phyloP scores from a whole-genome alignment of 2,329 filamentous ascomycete species.

The Microcyclosporella mali region DNA sequence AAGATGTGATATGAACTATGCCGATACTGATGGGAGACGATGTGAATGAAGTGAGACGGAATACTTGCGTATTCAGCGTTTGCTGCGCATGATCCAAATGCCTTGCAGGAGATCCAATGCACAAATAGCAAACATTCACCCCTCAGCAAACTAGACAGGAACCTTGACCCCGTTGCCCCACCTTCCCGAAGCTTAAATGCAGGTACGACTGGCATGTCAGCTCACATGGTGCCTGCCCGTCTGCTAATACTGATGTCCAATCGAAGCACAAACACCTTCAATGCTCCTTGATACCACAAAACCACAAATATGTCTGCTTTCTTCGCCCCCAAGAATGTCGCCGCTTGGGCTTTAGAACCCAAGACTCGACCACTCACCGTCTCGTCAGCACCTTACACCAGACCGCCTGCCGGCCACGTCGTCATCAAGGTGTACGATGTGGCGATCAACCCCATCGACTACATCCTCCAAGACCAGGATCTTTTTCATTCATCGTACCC shows the following conservation, averaged over 20 bases:
- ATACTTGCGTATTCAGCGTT: too few relatives aligned
- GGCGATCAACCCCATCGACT: constrained; percentile 41
- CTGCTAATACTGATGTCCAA: too few relatives aligned
- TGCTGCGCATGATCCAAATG: too few relatives aligned
- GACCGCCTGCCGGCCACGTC: constrained; percentile 34
- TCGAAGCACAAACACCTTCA: too few relatives aligned
- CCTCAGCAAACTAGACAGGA: too few relatives aligned
- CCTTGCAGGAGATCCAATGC: too few relatives aligned
- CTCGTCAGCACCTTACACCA: constrained; percentile 32
- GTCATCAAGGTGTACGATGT: constrained; percentile 36
- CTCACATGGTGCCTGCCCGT: too few relatives aligned
- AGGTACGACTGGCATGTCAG: too few relatives aligned
- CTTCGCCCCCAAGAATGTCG: constrained; percentile 25
- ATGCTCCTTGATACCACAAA: too few relatives aligned
- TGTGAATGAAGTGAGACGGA: background rate
- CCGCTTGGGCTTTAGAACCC: constrained; percentile 33
- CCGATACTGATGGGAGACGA: background rate
- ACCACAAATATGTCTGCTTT: background rate
- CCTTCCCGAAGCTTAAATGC: too few relatives aligned
- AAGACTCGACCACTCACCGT: constrained; percentile 31
- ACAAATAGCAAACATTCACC: too few relatives aligned
- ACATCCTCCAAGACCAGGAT: constrained; percentile 32
- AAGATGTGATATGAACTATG: constrained; percentile 60
- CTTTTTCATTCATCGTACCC: constrained; percentile 32
- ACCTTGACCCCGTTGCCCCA: too few relatives aligned